These are phyloP conservation scores for Penicillium sp. DNA, from an alignment of 2,329 filamentous ascomycete species.

Conservation along the genomic window DNA sequence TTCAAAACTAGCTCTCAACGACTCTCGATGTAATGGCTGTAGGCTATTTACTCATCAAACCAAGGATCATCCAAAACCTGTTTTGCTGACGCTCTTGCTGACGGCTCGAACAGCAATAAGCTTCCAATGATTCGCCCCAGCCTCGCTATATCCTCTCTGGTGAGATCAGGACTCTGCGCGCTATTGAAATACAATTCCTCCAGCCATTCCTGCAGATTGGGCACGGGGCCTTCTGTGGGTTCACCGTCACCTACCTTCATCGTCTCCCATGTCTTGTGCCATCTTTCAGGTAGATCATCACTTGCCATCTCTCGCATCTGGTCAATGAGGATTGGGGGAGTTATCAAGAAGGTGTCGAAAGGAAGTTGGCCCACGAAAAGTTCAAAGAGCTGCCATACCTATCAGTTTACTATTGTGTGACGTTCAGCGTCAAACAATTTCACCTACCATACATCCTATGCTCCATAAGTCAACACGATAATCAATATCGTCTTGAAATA, in stretches of 20 bases:
- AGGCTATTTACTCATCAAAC: slow-evolving; percentile 18
- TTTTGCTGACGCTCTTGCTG: slow-evolving; percentile 26
- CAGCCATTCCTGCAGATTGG: slow-evolving; percentile 38
- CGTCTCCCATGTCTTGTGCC: slow-evolving; percentile 30
- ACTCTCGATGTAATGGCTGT: background rate
- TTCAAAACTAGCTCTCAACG: background rate
- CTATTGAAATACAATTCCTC: slow-evolving; percentile 42
- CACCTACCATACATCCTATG: slow-evolving; percentile 30
- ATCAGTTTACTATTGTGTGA: background rate
- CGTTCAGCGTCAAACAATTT: background rate
- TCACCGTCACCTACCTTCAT: slow-evolving; percentile 24
- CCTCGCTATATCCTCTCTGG: slow-evolving; percentile 26
- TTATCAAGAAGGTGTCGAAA: slow-evolving; percentile 41
- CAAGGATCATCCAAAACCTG: slow-evolving; percentile 29
- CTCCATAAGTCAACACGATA: slow-evolving; percentile 43
- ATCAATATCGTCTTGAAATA: slow-evolving; percentile 40
- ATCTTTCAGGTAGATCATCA: slow-evolving; percentile 38
- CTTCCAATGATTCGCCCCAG: slow-evolving; percentile 26
- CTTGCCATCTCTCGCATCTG: slow-evolving; percentile 40
- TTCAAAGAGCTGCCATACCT: slow-evolving; percentile 37
- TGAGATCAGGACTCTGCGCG: slow-evolving; percentile 24
- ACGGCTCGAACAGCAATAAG: slow-evolving; percentile 30
- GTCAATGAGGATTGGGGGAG: slow-evolving; percentile 31
- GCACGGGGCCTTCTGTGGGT: slow-evolving; percentile 16
- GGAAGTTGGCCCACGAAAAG: slow-evolving; percentile 41